A percentile compares a stretch with the other conserved stretches of the same genome.
phyloP scores from a whole-genome alignment of 768 basidiomycete species.

The Mrakia hoshinonis region DNA sequence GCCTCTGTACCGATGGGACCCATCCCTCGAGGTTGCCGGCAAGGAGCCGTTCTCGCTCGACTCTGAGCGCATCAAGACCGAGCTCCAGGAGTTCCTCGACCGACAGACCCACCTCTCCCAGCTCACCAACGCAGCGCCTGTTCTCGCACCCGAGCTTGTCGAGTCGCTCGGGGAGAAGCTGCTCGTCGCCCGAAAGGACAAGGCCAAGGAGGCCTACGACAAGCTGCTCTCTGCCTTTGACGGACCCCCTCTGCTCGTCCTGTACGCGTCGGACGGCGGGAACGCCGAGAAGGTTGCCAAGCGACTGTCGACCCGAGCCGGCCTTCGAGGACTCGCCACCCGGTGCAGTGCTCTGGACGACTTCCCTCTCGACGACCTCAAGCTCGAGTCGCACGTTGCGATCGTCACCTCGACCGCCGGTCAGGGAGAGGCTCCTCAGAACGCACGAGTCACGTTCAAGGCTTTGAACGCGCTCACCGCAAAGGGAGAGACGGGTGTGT shows the following conservation, averaged over 20 bases:
- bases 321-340: conserved; percentile 70
- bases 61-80: conserved; percentile 86
- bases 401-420: conserved; percentile 90
- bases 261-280: conserved; percentile 95
- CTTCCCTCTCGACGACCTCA: conserved; percentile 62
- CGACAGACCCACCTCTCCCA: conserved; percentile 94
- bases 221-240: conserved; percentile 75
- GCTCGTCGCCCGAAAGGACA: conserved; percentile 69
- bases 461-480: conserved; percentile 58
- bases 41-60: conserved; percentile 86
- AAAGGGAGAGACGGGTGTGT: conserved; percentile 53
- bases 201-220: conserved; percentile 73
- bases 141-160: conserved; percentile 72
- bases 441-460: conserved; percentile 83
- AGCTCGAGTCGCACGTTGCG: conserved; percentile 62
- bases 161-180: conserved; percentile 74
- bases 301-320: conserved; percentile 69
- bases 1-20: conserved; percentile 98
- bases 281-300: conserved; percentile 95
- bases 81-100: conserved; percentile 86
- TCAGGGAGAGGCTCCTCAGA: conserved; percentile 96
- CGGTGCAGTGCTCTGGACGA: conserved; percentile 73
- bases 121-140: conserved; percentile 59
- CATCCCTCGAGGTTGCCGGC: conserved; percentile 62
- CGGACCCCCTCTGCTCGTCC: conserved; percentile 73